phyloP scores from a whole-genome alignment of 1,284 basidiomycete genomes.

The Pseudozyma flocculosa region DNA sequence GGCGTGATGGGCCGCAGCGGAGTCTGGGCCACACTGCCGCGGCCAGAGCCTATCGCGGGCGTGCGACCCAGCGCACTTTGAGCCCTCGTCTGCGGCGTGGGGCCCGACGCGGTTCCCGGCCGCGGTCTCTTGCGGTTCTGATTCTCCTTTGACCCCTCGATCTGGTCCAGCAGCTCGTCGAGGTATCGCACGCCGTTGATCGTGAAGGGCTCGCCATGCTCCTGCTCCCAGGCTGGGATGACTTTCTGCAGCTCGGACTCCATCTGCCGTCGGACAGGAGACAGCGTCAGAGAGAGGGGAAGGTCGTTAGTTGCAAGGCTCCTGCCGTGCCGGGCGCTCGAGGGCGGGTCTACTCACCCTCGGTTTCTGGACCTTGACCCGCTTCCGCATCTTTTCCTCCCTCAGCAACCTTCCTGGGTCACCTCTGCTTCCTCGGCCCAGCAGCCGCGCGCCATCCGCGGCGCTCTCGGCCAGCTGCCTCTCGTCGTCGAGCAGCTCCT shows the following conservation, averaged over 20 bases:
- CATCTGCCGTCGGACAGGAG: too few species aligned
- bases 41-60: too few species aligned
- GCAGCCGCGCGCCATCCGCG: constrained; percentile 60
- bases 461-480: constrained; percentile 75
- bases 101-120: constrained; percentile 4
- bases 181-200: constrained; percentile 82
- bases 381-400: constrained; percentile 96
- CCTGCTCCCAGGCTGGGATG: constrained; percentile 85
- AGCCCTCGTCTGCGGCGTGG: background rate
- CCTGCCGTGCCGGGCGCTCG: too few species aligned
- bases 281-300: too few species aligned
- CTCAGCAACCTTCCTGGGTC: constrained; percentile 66
- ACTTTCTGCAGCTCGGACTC: constrained; percentile 79
- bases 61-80: constrained; percentile 9
- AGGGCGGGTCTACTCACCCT: constrained; percentile 71
- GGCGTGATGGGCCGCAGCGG: constrained; percentile 26
- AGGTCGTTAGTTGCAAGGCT: too few species aligned
- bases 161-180: constrained; percentile 65
- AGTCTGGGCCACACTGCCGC: constrained; percentile 13
- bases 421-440: constrained; percentile 66
- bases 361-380: constrained; percentile 91
- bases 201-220: constrained; percentile 74
- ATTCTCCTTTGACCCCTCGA: constrained; percentile 43
- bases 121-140: constrained; percentile 18
- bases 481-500: constrained; percentile 85